Conservation (phyloP, 495 filamentous ascomycete genomes). For the Penicillium waksmanii region DNA sequence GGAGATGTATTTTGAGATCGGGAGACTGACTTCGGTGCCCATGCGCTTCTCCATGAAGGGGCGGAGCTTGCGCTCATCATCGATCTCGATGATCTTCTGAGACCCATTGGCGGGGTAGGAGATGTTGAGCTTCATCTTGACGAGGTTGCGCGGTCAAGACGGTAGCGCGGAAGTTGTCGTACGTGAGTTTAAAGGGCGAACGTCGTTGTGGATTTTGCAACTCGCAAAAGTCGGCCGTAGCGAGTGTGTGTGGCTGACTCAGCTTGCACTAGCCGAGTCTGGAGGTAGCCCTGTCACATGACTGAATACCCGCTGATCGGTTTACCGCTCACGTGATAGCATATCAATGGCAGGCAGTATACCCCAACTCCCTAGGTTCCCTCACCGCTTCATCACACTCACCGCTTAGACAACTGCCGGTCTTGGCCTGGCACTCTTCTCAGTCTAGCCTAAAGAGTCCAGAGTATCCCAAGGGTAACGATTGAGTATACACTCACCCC, state of each 20-base stretch:
- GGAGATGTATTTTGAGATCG: background rate
- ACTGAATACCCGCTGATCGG: background rate
- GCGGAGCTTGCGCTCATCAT: conserved; percentile 93
- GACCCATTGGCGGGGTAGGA: conserved; percentile 98
- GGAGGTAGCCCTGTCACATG: conserved; percentile 27
- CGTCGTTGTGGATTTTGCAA: conserved; percentile 37
- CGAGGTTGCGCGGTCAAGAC: conserved; percentile 57
- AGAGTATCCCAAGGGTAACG: no score
- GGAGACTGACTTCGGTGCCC: conserved; percentile 83
- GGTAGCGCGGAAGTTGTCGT: conserved; percentile 55
- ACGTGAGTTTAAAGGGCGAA: conserved; percentile 45
- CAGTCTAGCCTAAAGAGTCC: no score
- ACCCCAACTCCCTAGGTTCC: no score
- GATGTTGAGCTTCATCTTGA: conserved; percentile 93
- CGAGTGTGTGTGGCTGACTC: conserved; percentile 37
- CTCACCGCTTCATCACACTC: background rate
- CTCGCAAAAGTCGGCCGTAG: conserved; percentile 34
- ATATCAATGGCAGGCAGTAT: background rate
- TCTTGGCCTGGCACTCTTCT: no score
- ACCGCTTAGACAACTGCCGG: no score
- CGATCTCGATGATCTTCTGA: conserved; percentile 97
- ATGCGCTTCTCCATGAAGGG: conserved; percentile 92
- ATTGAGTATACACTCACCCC: no score
- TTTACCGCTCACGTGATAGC: background rate
- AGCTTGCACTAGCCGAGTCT: conserved; percentile 26